These are phyloP conservation scores for Colletotrichum sp. DNA, from an alignment of 2,329 filamentous ascomycete genomes.

Conservation along the genomic window DNA sequence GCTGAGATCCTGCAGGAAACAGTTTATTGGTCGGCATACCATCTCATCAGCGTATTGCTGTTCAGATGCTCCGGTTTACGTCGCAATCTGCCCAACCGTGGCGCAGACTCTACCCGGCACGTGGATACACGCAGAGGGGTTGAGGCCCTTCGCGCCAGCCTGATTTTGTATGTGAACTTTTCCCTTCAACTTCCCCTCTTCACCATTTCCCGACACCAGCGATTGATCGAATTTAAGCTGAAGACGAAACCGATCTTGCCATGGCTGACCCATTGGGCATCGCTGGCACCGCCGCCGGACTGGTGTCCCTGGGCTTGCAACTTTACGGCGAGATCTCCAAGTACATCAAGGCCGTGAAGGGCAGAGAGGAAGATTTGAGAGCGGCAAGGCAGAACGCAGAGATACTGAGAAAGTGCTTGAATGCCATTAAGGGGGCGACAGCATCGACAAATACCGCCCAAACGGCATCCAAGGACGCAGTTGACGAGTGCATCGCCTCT, in stretches of 20 bases:
- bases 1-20: not conserved
- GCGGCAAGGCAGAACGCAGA: not conserved
- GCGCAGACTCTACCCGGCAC: not conserved
- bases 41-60: not conserved
- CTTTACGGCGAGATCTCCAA: not conserved
- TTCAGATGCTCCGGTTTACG: not conserved
- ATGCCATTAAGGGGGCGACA: not conserved
- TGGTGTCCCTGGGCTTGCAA: not conserved
- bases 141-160: not conserved
- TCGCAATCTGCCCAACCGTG: not conserved
- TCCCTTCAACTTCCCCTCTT: not conserved
- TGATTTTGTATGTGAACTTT: not conserved
- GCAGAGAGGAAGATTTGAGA: not conserved
- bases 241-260: not conserved
- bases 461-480: not conserved
- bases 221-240: not conserved
- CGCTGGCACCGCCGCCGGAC: not conserved
- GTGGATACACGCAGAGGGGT: not conserved
- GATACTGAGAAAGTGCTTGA: not conserved
- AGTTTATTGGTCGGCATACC: not conserved
- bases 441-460: not conserved
- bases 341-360: not conserved
- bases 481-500: not conserved
- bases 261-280: not conserved
- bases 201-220: not conserved